phyloP scores from a whole-genome alignment of 495 filamentous ascomycete species.

The Lichina pygmaea region DNA sequence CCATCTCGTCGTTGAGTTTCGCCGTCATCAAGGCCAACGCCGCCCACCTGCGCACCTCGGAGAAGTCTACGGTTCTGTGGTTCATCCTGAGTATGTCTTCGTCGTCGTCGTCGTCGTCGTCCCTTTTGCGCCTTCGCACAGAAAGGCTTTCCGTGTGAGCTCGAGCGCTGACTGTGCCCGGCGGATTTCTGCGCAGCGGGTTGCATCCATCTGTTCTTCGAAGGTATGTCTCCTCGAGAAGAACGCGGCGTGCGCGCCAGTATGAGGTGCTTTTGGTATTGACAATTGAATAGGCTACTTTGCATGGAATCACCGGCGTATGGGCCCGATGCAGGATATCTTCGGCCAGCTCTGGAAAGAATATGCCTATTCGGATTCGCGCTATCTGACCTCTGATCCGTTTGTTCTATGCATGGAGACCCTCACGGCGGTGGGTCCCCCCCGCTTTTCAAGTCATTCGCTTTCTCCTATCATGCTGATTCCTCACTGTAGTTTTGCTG shows the following conservation, averaged over 20 bases:
- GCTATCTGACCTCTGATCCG: conserved; percentile 51
- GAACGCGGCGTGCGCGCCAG: background rate
- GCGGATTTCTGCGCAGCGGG: conserved; percentile 18
- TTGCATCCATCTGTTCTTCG: conserved; percentile 51
- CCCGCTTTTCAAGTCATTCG: background rate
- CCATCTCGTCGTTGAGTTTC: conserved; percentile 11
- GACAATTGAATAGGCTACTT: conserved; percentile 30
- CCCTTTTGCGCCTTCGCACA: background rate
- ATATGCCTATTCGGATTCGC: conserved; percentile 59
- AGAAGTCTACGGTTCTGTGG: conserved; percentile 31
- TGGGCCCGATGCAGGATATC: conserved; percentile 30
- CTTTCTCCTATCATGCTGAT: background rate
- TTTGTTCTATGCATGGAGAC: conserved; percentile 69
- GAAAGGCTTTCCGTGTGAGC: background rate
- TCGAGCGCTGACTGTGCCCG: background rate
- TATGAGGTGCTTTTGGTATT: background rate
- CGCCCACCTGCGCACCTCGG: conserved; percentile 14
- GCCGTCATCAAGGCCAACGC: conserved; percentile 16
- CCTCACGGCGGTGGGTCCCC: conserved; percentile 40
- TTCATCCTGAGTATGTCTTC: conserved; percentile 27
- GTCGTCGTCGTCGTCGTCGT: conserved; percentile 5
- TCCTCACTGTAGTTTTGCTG: conserved; percentile 26
- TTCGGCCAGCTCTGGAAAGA: conserved; percentile 77
- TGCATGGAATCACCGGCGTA: conserved; percentile 31
- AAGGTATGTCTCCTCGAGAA: conserved; percentile 18